Evolutionary conservation across 129 eudicot species (phyloP), one percentile per base, ranked within the genome.

Genomic region (Cynara cardunculus): DNA sequence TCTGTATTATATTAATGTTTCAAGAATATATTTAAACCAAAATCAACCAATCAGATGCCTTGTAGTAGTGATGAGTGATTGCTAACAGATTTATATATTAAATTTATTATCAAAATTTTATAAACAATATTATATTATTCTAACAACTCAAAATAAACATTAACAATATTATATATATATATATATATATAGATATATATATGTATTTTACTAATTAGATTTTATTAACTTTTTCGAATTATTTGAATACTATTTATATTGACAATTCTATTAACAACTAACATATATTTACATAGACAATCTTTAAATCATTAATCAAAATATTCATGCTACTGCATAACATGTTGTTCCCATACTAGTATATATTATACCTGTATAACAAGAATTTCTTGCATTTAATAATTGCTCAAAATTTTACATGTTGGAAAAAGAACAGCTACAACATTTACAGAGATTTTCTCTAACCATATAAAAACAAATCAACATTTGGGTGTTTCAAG

Each of bases 391-490:
- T 56, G 24, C 65, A 56, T 56, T 21, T 22, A 64, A 64, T 21
- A 22, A 21, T 64, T 64, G 69, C 26, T 64, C 13, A 22, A 24
- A 21, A 6, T 26, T 74, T 74, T 74, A 74, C 78, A 74, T 46
- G 66, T 74, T 16, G 44, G 13, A 74, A 74, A 53, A 74, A 74
- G 7, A 74, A 74, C 8, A 49, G n/a, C n/a, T 59, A 1, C 19
- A 14, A 21, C 59, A 75, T 79, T 30, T 46, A 79, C 70, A 80
- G 22, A 72, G 72, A 53, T 30, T 28, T 74, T 56, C 22, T 53
- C 79, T 72, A 64, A 22, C 27, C 69, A 64, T 64, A 64, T 64
- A 4, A 64, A 19, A 34, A 21, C 24, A 64, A 64, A 62, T 62
- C 28, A 62, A 3, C 68, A 61, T 61, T 8, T 61, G 12, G 25